A percentile compares a stretch with the other conserved stretches of the same genome.
Evolutionary conservation across 148 eudicot species (phyloP).

Genomic region (Selenicereus undatus): DNA sequence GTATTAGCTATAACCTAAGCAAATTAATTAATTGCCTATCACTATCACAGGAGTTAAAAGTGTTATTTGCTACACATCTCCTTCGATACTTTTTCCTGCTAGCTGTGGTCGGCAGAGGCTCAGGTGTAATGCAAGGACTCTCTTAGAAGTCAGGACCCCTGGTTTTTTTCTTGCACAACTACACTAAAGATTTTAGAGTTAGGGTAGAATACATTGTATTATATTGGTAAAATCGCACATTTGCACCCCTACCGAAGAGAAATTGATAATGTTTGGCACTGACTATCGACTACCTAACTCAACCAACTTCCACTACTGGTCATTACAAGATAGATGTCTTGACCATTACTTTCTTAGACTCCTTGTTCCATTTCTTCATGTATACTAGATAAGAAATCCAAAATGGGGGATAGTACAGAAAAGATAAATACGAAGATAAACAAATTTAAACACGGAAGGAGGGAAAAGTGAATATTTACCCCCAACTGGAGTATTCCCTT

Average conservation of each 20-base stretch:
- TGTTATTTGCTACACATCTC: too few relatives aligned
- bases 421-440: neutral
- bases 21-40: neutral
- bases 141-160: too few relatives aligned
- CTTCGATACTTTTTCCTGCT: too few relatives aligned
- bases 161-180: too few relatives aligned
- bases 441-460: neutral
- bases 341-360: neutral
- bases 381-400: neutral
- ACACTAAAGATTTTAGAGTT: too few relatives aligned
- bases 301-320: neutral
- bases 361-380: neutral
- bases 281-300: neutral
- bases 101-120: too few relatives aligned
- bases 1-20: neutral
- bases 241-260: neutral
- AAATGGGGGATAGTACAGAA: neutral
- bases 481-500: constrained; percentile 39
- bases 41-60: neutral
- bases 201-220: too few relatives aligned
- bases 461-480: constrained; percentile 25
- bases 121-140: too few relatives aligned
- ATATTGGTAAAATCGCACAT: neutral
- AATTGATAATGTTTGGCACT: neutral
- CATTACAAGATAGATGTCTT: neutral